phyloP scores from a whole-genome alignment of 164 flowering plant genomes.

The Magnolia kwangsiensis region DNA sequence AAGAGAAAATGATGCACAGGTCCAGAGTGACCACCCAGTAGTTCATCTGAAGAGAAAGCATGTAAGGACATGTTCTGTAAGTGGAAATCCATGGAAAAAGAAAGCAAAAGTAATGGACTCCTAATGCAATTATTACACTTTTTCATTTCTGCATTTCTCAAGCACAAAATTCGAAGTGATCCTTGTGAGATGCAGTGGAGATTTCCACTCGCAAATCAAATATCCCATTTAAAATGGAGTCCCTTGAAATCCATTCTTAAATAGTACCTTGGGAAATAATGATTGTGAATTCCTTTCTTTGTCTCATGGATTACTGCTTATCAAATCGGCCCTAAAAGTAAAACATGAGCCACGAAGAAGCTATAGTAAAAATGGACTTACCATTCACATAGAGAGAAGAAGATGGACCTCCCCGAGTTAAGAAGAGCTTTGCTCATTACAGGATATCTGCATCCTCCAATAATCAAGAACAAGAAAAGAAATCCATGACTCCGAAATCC shows the following conservation, averaged over 20 bases:
- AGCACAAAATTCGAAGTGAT: neutral
- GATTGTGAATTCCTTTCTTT: neutral
- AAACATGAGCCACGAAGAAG: neutral
- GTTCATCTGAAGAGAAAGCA: no score
- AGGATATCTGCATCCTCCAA: constrained; percentile 40
- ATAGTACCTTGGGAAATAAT: neutral
- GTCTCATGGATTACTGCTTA: no score
- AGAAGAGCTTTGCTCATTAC: constrained; percentile 60
- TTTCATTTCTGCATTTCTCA: no score
- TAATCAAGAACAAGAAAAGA: neutral
- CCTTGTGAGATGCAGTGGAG: no score
- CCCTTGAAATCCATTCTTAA: neutral
- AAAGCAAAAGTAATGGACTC: no score
- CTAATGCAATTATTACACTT: no score
- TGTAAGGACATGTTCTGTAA: no score
- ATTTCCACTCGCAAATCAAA: no score
- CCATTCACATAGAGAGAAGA: constrained; percentile 80
- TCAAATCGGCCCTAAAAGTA: neutral
- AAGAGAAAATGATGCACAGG: no score
- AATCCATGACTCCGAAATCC: neutral
- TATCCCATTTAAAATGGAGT: no score
- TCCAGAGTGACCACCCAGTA: no score
- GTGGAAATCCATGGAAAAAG: no score
- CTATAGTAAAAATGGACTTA: constrained; percentile 15
- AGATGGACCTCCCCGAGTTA: constrained; percentile 58